Conservation (phyloP, 495 filamentous ascomycete genomes). For the Staphylotrichum longicolle region DNA sequence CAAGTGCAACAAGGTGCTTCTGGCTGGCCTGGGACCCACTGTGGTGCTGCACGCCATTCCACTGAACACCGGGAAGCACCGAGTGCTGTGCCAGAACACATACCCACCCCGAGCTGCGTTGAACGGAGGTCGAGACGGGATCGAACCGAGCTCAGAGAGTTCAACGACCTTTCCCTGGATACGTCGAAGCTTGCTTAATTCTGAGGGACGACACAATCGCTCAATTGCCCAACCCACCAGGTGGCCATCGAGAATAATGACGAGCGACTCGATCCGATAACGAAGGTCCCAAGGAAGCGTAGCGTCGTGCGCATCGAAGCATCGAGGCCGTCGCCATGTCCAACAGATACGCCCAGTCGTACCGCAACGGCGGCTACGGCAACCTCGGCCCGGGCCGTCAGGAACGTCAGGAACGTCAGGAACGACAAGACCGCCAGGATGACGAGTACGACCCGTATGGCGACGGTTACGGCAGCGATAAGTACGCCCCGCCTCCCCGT, state of each 20-base stretch:
- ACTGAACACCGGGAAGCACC: too few species aligned
- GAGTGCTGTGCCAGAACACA: too few species aligned
- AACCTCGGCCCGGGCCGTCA: constrained; percentile 16
- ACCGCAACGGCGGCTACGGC: constrained; percentile 40
- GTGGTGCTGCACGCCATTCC: too few species aligned
- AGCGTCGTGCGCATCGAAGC: neutral
- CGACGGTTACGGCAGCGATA: constrained; percentile 45
- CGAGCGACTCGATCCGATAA: constrained; percentile 24
- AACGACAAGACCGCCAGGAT: constrained; percentile 21
- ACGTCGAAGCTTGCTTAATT: too few species aligned
- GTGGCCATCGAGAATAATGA: constrained; percentile 26
- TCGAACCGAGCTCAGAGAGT: too few species aligned
- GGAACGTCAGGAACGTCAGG: too few species aligned
- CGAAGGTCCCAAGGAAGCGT: constrained; percentile 1
- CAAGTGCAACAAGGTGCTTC: too few species aligned
- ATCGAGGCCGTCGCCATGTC: constrained; percentile 34
- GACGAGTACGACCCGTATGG: constrained; percentile 49
- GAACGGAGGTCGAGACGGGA: too few species aligned
- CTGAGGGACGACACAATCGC: too few species aligned
- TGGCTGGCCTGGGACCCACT: too few species aligned
- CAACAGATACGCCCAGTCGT: constrained; percentile 43
- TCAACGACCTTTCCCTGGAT: too few species aligned
- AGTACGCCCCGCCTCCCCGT: constrained; percentile 32
- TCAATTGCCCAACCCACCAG: neutral
- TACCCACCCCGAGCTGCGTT: too few species aligned